Evolutionary conservation across 1,284 basidiomycete genomes (phyloP).

Genomic region (Pascua sp.): DNA sequence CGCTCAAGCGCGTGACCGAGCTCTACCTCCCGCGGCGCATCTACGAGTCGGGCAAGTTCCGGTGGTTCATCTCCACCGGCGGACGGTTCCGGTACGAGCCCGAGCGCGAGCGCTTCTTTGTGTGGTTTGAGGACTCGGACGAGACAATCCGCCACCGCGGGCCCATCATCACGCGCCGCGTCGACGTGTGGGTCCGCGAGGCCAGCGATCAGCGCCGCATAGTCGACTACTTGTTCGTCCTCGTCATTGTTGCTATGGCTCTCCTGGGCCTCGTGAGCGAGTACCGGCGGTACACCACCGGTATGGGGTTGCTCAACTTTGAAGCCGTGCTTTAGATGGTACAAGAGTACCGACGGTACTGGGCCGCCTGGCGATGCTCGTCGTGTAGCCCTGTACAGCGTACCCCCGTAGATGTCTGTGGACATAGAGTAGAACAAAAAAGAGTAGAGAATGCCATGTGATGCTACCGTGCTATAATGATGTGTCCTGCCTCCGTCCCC

Average conservation of each 20-base stretch:
- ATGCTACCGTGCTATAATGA: too few species aligned
- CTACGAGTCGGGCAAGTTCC: conserved; percentile 21
- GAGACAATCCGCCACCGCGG: conserved; percentile 3
- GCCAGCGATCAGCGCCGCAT: neutral
- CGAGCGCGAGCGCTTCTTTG: conserved; percentile 29
- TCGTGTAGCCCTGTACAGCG: too few species aligned
- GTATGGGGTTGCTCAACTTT: conserved; percentile 4
- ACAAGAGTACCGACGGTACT: too few species aligned
- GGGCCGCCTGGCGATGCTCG: too few species aligned
- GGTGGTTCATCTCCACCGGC: conserved; percentile 24
- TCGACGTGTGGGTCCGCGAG: conserved; percentile 38
- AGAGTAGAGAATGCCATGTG: too few species aligned
- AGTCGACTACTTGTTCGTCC: neutral
- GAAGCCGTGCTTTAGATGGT: too few species aligned
- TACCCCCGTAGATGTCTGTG: too few species aligned
- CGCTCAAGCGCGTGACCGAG: conserved; percentile 64
- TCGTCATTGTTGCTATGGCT: neutral
- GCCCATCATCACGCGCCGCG: conserved; percentile 15
- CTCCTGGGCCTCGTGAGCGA: conserved; percentile 10
- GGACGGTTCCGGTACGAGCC: conserved; percentile 32
- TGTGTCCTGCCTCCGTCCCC: too few species aligned
- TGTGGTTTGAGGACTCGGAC: conserved; percentile 38
- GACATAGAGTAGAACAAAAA: too few species aligned
- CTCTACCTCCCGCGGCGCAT: conserved; percentile 64
- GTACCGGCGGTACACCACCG: conserved; percentile 1